A percentile compares a stretch with the other conserved stretches of the same genome.
phyloP scores from a whole-genome alignment of 345 rosid genomes.

The Punica granatum region DNA sequence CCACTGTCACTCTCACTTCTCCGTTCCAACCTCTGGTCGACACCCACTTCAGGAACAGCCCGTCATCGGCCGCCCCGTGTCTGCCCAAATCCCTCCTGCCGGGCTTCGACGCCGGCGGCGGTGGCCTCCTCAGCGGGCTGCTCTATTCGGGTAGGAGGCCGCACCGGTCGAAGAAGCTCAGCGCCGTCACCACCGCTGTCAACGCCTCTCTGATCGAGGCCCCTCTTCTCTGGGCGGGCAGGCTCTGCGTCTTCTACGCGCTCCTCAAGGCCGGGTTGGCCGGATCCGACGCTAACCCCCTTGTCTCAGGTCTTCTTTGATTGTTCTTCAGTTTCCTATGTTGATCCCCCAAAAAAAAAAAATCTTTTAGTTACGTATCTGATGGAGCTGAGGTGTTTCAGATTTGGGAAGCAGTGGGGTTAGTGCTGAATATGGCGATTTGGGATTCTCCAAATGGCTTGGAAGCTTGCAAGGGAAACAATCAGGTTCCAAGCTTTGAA shows the following conservation, averaged over 20 bases:
- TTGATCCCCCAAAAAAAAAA: not conserved
- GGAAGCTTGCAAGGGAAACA: conserved; percentile 48
- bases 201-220: conserved; percentile 63
- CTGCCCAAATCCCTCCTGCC: conserved; percentile 10
- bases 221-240: conserved; percentile 79
- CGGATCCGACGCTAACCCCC: conserved; percentile 75
- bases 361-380: not conserved
- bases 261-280: conserved; percentile 76
- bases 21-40: conserved; percentile 2
- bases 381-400: conserved; percentile 11
- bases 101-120: not conserved
- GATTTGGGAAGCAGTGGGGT: conserved; percentile 36
- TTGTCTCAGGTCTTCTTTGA: conserved; percentile 60
- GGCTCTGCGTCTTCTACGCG: conserved; percentile 73
- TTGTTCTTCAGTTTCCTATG: not conserved
- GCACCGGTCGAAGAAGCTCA: not conserved
- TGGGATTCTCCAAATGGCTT: conserved; percentile 85
- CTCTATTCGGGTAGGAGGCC: not conserved
- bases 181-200: conserved; percentile 12
- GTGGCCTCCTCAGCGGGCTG: not conserved
- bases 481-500: conserved; percentile 26
- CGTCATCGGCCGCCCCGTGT: not conserved
- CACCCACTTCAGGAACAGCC: conserved; percentile 24
- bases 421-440: conserved; percentile 50
- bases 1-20: not conserved